Evolutionary conservation across 805 yeast species (phyloP), one percentile per base, ranked within the genome.

Genomic region (Yueomyces sinensis): DNA sequence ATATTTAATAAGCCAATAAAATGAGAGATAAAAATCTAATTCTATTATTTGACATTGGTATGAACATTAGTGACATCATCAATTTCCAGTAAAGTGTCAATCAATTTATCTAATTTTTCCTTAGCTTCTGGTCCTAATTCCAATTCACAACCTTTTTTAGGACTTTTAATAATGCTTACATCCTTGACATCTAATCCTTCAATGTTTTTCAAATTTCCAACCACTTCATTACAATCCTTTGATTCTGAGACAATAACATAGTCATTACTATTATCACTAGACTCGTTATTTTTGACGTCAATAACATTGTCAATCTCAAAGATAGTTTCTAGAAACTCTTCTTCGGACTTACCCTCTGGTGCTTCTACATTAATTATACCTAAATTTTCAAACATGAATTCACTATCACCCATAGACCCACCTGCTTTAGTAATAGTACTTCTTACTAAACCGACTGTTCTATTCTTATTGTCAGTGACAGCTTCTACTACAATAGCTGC

Each of bases 401-500:
- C 56, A 14, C 93, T 77, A 7, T 95, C 93, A 11, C 91, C 72
- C 53, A 84, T 61, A 22, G 76, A 65, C 1, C 82, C 78, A 31
- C 75, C 76, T 42, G 67, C 70, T 44, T 81, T 81, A 29, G 76
- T 70, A 53, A 89, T 74, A 4, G 82, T 77, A 7, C 80, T 74
- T 47, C 87, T 72, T 7, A 91, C 77, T 32, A 68, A 66, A 13
- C 82, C 78, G 25, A 84, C 70, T 0, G 95, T 77, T 34, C 97
- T 65, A 39, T 80, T 75, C 55, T 81, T 83, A 56, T 84, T 89
- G 52, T 89, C 95, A 0, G 97, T 89, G 32, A 76, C 65, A 1
- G 94, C 87, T 48, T 84, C 94, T 4, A 89, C 74, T 4, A 89
- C 70, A 31, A 86, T 65, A 0, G 95, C 82, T 2, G 82, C 82